These are phyloP conservation scores for Meyerozyma smithsonii DNA, from an alignment of 1,139 yeast genomes.

Conservation along the genomic window DNA sequence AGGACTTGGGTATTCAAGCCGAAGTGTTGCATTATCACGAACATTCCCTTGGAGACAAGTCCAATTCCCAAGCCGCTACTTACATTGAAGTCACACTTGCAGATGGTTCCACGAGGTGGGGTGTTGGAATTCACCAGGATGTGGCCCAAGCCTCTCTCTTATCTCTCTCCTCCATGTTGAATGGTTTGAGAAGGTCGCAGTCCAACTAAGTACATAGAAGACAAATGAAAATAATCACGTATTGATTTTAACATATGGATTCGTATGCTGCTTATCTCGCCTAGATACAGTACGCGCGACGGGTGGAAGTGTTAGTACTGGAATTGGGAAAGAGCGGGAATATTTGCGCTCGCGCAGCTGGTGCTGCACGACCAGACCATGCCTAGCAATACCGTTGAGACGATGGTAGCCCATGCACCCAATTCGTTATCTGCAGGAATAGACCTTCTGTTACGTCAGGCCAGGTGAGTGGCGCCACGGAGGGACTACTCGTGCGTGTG, in stretches of 20 bases:
- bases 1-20: conserved; percentile 49
- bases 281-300: not conserved
- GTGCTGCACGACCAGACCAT: too few species aligned
- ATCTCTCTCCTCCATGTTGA: conserved; percentile 73
- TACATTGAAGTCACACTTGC: conserved; percentile 65
- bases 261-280: too few species aligned
- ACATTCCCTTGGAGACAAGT: conserved; percentile 83
- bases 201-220: not conserved
- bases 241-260: too few species aligned
- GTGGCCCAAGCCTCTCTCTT: conserved; percentile 85
- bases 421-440: not conserved
- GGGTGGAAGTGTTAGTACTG: not conserved
- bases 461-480: too few species aligned
- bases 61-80: conserved; percentile 85
- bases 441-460: not conserved
- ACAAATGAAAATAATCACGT: not conserved
- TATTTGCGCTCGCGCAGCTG: too few species aligned
- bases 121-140: conserved; percentile 91
- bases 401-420: not conserved
- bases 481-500: too few species aligned
- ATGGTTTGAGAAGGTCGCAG: conserved; percentile 27
- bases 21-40: conserved; percentile 85
- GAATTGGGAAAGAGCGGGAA: not conserved
- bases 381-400: too few species aligned
- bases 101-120: conserved; percentile 65